phyloP scores from a whole-genome alignment of 331 rosid genomes.

The Acacia concinna region DNA sequence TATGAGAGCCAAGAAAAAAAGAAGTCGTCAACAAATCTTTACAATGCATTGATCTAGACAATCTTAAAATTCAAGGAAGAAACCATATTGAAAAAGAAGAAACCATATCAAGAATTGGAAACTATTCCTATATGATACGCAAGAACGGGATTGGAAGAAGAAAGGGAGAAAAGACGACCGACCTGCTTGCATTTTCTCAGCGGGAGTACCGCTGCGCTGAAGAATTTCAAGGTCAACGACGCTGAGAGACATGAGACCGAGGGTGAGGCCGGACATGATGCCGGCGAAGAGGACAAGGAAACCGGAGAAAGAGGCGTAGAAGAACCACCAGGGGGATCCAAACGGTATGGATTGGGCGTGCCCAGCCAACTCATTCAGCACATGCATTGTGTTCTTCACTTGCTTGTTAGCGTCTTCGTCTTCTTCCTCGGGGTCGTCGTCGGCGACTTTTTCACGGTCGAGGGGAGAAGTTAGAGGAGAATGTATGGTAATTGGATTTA shows the following conservation, averaged over 20 bases:
- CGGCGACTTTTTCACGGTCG: not conserved
- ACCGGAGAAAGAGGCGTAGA: constrained; percentile 67
- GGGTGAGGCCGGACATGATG: constrained; percentile 94
- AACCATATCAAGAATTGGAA: not conserved
- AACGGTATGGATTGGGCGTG: constrained; percentile 44
- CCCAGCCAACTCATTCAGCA: constrained; percentile 40
- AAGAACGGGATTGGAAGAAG: not conserved
- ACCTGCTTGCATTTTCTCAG: constrained; percentile 95
- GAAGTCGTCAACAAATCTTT: not conserved
- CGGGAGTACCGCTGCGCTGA: constrained; percentile 76
- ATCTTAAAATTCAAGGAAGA: not conserved
- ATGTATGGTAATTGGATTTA: not conserved
- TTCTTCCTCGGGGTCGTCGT: not conserved
- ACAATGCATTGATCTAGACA: not conserved
- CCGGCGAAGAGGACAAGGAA: constrained; percentile 84
- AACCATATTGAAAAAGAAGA: not conserved
- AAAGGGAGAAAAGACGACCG: not conserved
- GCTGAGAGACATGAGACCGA: constrained; percentile 95
- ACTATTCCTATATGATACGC: not conserved
- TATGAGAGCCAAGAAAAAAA: not conserved
- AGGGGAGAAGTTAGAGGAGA: not conserved
- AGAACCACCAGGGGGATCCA: constrained; percentile 65
- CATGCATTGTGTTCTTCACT: constrained; percentile 41
- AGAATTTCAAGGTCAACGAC: constrained; percentile 96
- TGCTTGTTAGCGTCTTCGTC: not conserved